phyloP scores from a whole-genome alignment of 176 grass and related monocot genomes.

The Musa acuminata region DNA sequence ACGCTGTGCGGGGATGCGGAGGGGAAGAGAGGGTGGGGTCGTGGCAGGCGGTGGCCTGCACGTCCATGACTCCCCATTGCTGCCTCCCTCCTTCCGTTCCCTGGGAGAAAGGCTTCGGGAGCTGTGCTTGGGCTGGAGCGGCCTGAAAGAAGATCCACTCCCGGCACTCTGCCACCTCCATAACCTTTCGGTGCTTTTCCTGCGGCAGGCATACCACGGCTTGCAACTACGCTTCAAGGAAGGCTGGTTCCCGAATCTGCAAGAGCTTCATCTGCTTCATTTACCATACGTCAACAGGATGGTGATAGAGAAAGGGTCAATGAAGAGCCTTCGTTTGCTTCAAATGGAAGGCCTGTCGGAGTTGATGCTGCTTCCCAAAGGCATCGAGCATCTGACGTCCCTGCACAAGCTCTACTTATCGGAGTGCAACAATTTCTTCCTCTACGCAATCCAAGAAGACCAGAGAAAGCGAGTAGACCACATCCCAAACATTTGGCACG shows the following conservation, averaged over 20 bases:
- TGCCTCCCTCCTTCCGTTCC: background rate
- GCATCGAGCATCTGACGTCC: background rate
- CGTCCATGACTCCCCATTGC: conserved; percentile 16
- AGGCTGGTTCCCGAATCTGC: conserved; percentile 37
- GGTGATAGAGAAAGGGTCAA: background rate
- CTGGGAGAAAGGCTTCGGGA: conserved; percentile 21
- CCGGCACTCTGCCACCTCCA: conserved; percentile 15
- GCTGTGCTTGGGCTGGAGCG: conserved; percentile 16
- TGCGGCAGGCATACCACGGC: conserved; percentile 7
- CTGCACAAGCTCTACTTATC: background rate
- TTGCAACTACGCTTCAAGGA: conserved; percentile 8
- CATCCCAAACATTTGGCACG: background rate
- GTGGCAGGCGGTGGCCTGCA: too few relatives aligned
- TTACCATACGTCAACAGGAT: background rate
- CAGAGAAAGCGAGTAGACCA: background rate
- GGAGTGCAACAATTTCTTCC: background rate
- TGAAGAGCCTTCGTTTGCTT: background rate
- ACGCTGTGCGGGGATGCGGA: background rate
- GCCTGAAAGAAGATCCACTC: conserved; percentile 32
- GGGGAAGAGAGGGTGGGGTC: too few relatives aligned
- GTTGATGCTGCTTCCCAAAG: background rate
- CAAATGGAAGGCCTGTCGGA: background rate
- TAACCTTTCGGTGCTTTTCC: conserved; percentile 22
- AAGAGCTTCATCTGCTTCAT: background rate
- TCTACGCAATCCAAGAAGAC: background rate